Evolutionary conservation across 345 rosid species (phyloP).

Genomic region (Murraya koenigii): DNA sequence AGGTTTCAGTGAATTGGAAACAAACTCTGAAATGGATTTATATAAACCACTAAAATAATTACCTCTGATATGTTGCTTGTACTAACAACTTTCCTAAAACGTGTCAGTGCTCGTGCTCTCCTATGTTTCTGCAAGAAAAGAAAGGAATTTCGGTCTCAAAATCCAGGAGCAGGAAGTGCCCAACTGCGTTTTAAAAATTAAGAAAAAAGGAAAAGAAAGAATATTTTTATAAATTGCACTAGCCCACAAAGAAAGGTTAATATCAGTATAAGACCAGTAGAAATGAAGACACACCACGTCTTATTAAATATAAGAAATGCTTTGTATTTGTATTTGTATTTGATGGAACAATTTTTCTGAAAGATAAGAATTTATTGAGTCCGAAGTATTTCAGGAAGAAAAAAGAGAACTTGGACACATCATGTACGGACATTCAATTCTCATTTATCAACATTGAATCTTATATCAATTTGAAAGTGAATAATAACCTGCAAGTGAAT

Average conservation of each 20-base stretch:
- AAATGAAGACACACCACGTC: neutral
- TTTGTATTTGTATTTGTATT: no score
- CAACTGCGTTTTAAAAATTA: neutral
- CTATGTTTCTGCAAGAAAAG: slow-evolving; percentile 66
- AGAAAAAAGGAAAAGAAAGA: neutral
- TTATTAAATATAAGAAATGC: neutral
- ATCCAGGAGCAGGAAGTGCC: neutral
- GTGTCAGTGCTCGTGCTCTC: slow-evolving; percentile 66
- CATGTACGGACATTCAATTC: neutral
- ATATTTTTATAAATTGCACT: neutral
- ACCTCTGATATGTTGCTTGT: slow-evolving; percentile 56
- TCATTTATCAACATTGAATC: neutral
- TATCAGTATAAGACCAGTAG: neutral
- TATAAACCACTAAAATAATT: neutral
- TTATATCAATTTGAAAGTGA: neutral
- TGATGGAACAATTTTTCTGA: neutral
- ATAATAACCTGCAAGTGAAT: slow-evolving; percentile 68
- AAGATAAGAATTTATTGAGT: neutral
- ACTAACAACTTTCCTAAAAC: slow-evolving; percentile 54
- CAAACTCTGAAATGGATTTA: neutral
- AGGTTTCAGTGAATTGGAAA: slow-evolving; percentile 12
- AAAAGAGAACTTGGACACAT: neutral
- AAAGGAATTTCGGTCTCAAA: neutral
- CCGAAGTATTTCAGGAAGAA: neutral
- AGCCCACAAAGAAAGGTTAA: neutral